Base-by-base conservation (phyloP, 1,139 yeast species). In the Debaryomyces udenii region DNA sequence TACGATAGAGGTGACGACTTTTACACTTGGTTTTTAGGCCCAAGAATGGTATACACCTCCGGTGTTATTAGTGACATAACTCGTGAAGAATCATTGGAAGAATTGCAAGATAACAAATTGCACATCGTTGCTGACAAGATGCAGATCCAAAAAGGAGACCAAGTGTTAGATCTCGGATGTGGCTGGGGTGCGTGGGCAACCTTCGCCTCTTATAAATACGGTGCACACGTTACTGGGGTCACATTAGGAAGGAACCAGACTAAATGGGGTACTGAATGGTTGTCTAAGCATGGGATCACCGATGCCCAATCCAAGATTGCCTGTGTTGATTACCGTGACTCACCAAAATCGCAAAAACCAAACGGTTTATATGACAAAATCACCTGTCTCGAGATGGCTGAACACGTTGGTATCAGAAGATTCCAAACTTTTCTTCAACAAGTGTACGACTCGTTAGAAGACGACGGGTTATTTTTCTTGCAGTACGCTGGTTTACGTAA, bases 131-230 rank as follows among this genome's bases (percentile, higher is more conserved):
- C 96, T 60, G 96, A 87, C 65, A 89, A 90, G 72, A 83, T 88
- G 51, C 87, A 78, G 49, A 75, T 89, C 57, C 61, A 81, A 58
- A 59, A 80, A 54, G 94, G 87, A 51, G 96, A 89, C 50, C 70
- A 70, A 41, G 74, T 88, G 60, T 80, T 89, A 51, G 97, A 89
- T 61, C 72, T 89, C 49, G 96, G 96, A 45, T 89, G 96, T 69
- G 96, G 97, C 51, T 89, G 97, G 97, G 97, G 97, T 61, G 86
- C 96, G 43, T 77, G 91, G 64, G 89, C 96, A 38, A 76, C 94
- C 31, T 88, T 72, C 64, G 91, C 95, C 29, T 86, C 96, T 3
- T 77, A 84, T 50, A 84, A 85, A 62, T 83, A 83, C 55, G 95
- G 93, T 42, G 96, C 96, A 38, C 68, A 78, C 41, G 96, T 87